Conservation (phyloP, 2,329 filamentous ascomycete species). For the Juglanconis sp. region DNA sequence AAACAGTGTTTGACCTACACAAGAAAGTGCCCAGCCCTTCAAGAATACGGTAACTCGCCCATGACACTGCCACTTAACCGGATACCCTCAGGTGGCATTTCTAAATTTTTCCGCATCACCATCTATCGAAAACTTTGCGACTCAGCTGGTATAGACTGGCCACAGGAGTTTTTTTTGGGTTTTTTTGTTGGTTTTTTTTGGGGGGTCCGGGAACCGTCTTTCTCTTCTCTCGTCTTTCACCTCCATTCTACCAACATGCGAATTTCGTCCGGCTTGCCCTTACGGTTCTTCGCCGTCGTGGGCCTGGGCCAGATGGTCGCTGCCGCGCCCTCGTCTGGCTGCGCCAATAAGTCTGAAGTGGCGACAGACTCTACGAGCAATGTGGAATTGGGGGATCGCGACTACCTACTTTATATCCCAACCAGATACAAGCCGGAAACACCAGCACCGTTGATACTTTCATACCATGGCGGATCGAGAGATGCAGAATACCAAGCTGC, state of each 20-base stretch:
- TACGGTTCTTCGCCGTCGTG: background rate
- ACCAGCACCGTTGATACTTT: slow-evolving; percentile 39
- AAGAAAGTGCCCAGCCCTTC: background rate
- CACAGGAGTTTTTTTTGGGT: background rate
- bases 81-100: no score
- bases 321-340: background rate
- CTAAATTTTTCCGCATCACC: no score
- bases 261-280: background rate
- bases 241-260: background rate
- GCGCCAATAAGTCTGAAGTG: background rate
- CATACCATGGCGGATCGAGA: slow-evolving; percentile 41
- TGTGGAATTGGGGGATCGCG: background rate
- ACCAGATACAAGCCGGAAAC: slow-evolving; percentile 31
- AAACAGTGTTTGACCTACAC: background rate
- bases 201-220: background rate
- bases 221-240: background rate
- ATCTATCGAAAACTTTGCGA: no score
- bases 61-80: no score
- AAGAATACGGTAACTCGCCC: no score
- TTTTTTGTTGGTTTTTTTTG: background rate
- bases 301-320: background rate
- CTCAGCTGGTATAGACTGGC: no score
- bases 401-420: slow-evolving; percentile 34
- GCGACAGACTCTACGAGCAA: background rate
- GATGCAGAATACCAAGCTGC: slow-evolving; percentile 32